Conservation (phyloP, 2,329 filamentous ascomycete genomes). For the Claviceps fusiformis region DNA sequence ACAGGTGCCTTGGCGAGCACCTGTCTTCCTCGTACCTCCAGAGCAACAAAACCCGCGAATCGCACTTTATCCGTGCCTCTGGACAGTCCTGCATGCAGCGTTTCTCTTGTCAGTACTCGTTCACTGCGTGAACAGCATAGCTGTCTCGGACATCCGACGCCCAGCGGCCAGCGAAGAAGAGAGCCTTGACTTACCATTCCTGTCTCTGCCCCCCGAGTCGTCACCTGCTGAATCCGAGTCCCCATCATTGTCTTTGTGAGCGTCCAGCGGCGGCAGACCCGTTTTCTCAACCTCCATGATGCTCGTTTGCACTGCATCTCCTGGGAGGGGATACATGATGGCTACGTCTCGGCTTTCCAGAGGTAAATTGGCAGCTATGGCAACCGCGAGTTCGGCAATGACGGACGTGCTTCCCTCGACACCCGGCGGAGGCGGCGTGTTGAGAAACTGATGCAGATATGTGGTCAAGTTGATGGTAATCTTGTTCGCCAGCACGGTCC, state of each 20-base stretch:
- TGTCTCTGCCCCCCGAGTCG: conserved; percentile 25
- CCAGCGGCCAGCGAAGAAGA: neutral
- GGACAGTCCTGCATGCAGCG: conserved; percentile 22
- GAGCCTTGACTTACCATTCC: conserved; percentile 22
- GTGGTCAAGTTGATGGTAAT: conserved; percentile 56
- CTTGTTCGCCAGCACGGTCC: conserved; percentile 53
- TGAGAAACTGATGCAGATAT: conserved; percentile 58
- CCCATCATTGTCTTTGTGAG: conserved; percentile 25
- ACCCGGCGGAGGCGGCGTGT: conserved; percentile 63
- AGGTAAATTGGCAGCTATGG: conserved; percentile 74
- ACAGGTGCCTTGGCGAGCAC: conserved; percentile 65
- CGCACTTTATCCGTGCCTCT: conserved; percentile 47
- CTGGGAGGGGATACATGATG: conserved; percentile 73
- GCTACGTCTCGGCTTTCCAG: conserved; percentile 83
- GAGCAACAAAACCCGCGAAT: conserved; percentile 60
- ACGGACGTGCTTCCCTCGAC: conserved; percentile 81
- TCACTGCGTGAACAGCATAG: conserved; percentile 1
- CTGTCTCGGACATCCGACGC: neutral
- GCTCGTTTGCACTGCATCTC: conserved; percentile 52
- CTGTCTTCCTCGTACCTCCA: conserved; percentile 64
- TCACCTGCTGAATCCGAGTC: conserved; percentile 14
- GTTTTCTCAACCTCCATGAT: conserved; percentile 81
- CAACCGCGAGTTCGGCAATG: conserved; percentile 84
- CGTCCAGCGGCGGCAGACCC: conserved; percentile 48
- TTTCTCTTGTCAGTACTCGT: conserved; percentile 25